These are phyloP conservation scores for Globisporangium mamillatum DNA, from an alignment of 352 stramenopile genomes.

Conservation along the genomic window DNA sequence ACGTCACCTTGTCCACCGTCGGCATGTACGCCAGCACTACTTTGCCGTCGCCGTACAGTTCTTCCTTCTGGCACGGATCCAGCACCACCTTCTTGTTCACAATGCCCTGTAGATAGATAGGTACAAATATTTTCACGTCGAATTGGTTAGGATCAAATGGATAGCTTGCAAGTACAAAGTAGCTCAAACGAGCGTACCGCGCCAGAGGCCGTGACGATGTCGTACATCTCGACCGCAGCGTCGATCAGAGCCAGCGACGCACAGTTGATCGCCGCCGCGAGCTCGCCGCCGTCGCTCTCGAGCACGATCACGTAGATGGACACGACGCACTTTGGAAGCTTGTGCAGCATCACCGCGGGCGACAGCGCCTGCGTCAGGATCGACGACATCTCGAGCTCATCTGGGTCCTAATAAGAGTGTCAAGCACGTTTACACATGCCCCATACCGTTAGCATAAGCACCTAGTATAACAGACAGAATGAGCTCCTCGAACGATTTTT, in stretches of 20 bases:
- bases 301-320: conserved; percentile 89
- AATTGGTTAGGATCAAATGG: no score
- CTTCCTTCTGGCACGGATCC: conserved; percentile 72
- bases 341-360: conserved; percentile 80
- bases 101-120: conserved; percentile 31
- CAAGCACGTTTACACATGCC: not conserved
- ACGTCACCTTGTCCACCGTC: conserved; percentile 72
- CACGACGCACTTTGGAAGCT: conserved; percentile 88
- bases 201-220: conserved; percentile 81
- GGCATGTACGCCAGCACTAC: conserved; percentile 87
- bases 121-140: not conserved
- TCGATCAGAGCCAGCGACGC: conserved; percentile 87
- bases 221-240: conserved; percentile 90
- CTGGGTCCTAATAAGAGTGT: conserved; percentile 32
- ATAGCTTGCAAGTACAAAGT: no score
- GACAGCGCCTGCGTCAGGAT: conserved; percentile 75
- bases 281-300: conserved; percentile 79
- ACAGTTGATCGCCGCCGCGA: conserved; percentile 80
- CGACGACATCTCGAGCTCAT: conserved; percentile 79
- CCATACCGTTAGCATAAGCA: not conserved
- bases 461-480: not conserved
- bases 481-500: not conserved
- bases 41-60: conserved; percentile 51
- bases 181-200: conserved; percentile 22
- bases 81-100: conserved; percentile 55